Evolutionary conservation across 176 grass and related monocot species (phyloP).

Genomic region (Oryza rufipogon): DNA sequence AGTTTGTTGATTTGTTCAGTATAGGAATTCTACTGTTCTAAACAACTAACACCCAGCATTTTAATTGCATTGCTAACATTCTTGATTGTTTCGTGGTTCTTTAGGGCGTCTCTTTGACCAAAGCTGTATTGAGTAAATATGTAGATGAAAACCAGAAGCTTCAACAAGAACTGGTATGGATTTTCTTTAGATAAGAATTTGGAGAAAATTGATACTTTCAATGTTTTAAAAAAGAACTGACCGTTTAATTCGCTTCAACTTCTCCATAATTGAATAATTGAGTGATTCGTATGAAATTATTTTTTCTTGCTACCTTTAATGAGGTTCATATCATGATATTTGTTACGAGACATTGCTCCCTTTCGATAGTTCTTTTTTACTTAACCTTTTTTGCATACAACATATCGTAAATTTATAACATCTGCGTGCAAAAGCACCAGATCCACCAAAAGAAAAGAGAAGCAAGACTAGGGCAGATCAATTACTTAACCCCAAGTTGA

Average conservation of each 20-base stretch:
- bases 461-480: neutral
- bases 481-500: neutral
- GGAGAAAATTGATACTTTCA: neutral
- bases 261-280: neutral
- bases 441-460: neutral
- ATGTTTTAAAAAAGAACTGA: neutral
- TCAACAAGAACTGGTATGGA: conserved; percentile 63
- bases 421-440: neutral
- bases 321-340: neutral
- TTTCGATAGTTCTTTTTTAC: neutral
- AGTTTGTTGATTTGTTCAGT: too few species aligned
- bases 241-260: neutral
- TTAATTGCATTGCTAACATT: conserved; percentile 22
- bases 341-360: neutral
- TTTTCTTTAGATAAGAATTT: conserved; percentile 18
- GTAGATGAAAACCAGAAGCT: conserved; percentile 76
- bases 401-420: neutral
- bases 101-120: conserved; percentile 48
- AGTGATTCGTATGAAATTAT: neutral
- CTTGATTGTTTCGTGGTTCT: conserved; percentile 14
- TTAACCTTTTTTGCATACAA: neutral
- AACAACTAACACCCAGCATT: neutral
- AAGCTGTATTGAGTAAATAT: conserved; percentile 55
- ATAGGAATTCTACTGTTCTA: neutral
- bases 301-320: neutral